These are phyloP conservation scores for Poa pratensis DNA, from an alignment of 176 grass and related monocot species.

Conservation along the genomic window DNA sequence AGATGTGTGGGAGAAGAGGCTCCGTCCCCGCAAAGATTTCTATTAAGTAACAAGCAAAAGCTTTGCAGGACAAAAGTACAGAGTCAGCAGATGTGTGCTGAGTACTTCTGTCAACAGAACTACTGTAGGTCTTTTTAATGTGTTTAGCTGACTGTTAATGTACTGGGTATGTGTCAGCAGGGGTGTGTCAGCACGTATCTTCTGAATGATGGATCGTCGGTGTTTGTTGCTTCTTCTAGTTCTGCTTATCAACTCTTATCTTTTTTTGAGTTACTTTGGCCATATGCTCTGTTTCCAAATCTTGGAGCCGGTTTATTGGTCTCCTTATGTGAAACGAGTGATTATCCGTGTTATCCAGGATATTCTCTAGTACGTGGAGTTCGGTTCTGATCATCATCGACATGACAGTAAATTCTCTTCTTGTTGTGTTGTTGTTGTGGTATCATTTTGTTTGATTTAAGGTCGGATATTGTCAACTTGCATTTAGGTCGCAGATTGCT, in stretches of 20 bases:
- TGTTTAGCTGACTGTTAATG: not conserved
- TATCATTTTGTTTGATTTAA: not conserved
- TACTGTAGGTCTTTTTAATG: not conserved
- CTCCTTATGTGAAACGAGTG: not conserved
- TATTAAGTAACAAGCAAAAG: not conserved
- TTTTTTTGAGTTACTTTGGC: no score
- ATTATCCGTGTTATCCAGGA: not conserved
- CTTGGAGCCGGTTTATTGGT: no score
- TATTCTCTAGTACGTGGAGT: not conserved
- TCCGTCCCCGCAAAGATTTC: not conserved
- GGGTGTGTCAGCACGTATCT: not conserved
- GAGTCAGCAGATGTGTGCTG: not conserved
- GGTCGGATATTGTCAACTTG: not conserved
- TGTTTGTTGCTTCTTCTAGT: not conserved
- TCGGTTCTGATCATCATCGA: not conserved
- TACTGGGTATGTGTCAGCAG: not conserved
- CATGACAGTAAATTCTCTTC: not conserved
- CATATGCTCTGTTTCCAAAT: no score
- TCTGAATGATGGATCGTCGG: not conserved
- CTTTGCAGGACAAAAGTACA: not conserved
- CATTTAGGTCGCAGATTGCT: not conserved
- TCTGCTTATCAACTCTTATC: not conserved
- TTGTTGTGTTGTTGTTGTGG: not conserved
- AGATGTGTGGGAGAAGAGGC: constrained; percentile 34
- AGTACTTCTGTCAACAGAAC: not conserved